Evolutionary conservation across 1,284 basidiomycete genomes (phyloP), one percentile per base, ranked within the genome.

Genomic region (Ceratobasidium sp.): DNA sequence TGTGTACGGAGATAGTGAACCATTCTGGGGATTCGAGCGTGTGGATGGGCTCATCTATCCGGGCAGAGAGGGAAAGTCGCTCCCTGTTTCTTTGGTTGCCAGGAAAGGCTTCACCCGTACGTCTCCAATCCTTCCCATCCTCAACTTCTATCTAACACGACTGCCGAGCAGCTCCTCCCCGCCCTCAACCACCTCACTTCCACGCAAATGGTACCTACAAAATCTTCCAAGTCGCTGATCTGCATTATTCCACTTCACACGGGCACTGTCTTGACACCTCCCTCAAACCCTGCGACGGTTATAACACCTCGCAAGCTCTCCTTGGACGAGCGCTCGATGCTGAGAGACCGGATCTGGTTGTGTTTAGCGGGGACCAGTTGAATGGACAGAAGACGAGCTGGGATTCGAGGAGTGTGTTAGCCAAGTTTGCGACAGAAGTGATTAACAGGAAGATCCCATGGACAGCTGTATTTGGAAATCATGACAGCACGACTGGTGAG

Each of bases 401-500:
- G 92, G 95, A 98, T 76, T 85, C 91, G 2, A 88, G 89, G 76
- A 92, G 90, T 2, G 92, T 96, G 1, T 83, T 98, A 3, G 91
- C 95, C 2, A 97, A 97, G 81, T 96, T 96, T 78, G 89, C 94
- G 0, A 85, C 84, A 21, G 89, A 89, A 0, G 91, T 94, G 4
- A 92, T 92, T 11, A 86, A 90, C 14, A 87, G 91, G 28, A 81
- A 86, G 57, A 92, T 98, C 38, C 91, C 95, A 0, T 99, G 95
- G 94, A 89, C 93, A 1, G 92, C 91, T 0, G 87, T 98, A 5
- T 94, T 98, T 79, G 94, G 96, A 1, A 98, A 99, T 78, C 96
- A 98, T 79, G 95, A 97, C 30, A 72, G 57, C n/a, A 72, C 69
- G 8, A 72, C 69, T 41, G 69, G 69, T 72, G 32, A 52, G 35